Conservation (phyloP, 257 asterid genomes). For the Coffea eugenioides region DNA sequence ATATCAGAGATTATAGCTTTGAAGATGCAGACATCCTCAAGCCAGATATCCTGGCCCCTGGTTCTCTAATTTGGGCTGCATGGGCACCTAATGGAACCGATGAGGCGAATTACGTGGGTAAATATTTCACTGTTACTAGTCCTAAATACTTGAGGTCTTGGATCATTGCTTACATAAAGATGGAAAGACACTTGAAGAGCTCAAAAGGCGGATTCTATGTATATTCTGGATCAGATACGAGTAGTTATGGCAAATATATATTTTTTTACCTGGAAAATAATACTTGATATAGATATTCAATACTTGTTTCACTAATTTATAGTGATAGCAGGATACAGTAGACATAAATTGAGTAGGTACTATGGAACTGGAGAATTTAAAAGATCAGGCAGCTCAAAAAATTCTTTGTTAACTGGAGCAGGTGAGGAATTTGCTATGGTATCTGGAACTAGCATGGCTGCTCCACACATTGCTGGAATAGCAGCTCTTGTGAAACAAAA, state of each 20-base stretch:
- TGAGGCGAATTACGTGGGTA: conserved; percentile 82
- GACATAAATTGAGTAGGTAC: background rate
- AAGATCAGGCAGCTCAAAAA: background rate
- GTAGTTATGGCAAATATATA: background rate
- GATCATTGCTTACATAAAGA: background rate
- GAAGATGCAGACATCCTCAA: conserved; percentile 92
- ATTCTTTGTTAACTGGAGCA: conserved; percentile 30
- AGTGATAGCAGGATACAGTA: background rate
- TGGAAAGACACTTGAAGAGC: background rate
- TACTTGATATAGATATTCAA: background rate
- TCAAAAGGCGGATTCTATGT: background rate
- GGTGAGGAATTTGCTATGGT: conserved; percentile 85
- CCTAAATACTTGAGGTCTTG: background rate
- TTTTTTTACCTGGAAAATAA: background rate
- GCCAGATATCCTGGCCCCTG: conserved; percentile 98
- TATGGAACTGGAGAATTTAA: background rate
- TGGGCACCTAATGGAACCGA: conserved; percentile 99
- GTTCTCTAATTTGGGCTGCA: conserved; percentile 98
- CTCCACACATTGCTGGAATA: conserved; percentile 82
- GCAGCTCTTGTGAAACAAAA: conserved; percentile 79
- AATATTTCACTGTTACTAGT: conserved; percentile 13
- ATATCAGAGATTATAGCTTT: conserved; percentile 88
- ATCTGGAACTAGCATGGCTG: conserved; percentile 91
- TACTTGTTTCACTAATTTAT: background rate
- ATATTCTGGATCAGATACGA: background rate